These are phyloP conservation scores for Aspergillus sp. DNA, from an alignment of 2,329 filamentous ascomycete species.

Conservation along the genomic window DNA sequence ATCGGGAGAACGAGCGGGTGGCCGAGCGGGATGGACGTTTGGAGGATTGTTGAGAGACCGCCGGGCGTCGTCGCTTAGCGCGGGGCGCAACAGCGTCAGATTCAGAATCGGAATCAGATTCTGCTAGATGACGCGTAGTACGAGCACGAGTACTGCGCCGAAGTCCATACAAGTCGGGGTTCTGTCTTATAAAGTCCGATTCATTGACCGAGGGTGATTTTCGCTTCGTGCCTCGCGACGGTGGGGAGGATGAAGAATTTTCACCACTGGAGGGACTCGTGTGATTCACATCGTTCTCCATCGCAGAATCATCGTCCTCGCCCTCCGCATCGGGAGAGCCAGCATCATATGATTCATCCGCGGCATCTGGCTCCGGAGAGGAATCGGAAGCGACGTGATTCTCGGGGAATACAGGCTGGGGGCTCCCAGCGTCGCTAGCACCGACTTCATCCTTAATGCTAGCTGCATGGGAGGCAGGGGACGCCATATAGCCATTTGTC, in stretches of 20 bases:
- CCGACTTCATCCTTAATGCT: slow-evolving; percentile 39
- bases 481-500: slow-evolving; percentile 33
- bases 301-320: slow-evolving; percentile 70
- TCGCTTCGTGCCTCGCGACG: slow-evolving; percentile 68
- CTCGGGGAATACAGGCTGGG: slow-evolving; percentile 70
- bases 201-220: slow-evolving; percentile 66
- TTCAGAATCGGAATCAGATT: slow-evolving; percentile 63
- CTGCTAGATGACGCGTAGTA: slow-evolving; percentile 60
- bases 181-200: slow-evolving; percentile 81
- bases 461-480: slow-evolving; percentile 22
- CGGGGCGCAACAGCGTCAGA: slow-evolving; percentile 63
- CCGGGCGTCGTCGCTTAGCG: slow-evolving; percentile 50
- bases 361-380: slow-evolving; percentile 39
- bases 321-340: slow-evolving; percentile 38
- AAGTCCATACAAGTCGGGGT: slow-evolving; percentile 92
- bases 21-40: slow-evolving; percentile 46
- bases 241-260: slow-evolving; percentile 69
- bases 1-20: slow-evolving; percentile 45
- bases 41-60: slow-evolving; percentile 50
- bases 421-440: slow-evolving; percentile 64
- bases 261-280: slow-evolving; percentile 57
- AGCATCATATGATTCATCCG: slow-evolving; percentile 39
- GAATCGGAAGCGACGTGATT: slow-evolving; percentile 51
- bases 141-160: slow-evolving; percentile 77
- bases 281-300: slow-evolving; percentile 55